These are phyloP conservation scores for Neocucurbitaria cava DNA, from an alignment of 2,329 filamentous ascomycete species.

Conservation along the genomic window DNA sequence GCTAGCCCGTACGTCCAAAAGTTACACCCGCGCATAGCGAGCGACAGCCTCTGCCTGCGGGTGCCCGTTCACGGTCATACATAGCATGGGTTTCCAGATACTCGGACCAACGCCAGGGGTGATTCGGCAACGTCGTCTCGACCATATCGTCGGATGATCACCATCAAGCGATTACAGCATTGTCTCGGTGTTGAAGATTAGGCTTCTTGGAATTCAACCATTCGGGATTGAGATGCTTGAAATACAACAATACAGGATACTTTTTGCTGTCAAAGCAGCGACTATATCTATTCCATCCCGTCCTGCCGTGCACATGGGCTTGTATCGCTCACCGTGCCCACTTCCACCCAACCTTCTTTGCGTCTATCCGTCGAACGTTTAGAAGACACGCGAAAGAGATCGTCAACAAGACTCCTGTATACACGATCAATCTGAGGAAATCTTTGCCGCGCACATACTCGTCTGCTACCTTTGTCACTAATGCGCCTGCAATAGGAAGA, in stretches of 20 bases:
- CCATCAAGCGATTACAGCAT: not conserved
- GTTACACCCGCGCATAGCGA: not conserved
- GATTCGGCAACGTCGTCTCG: not conserved
- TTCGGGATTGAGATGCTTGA: too few relatives aligned
- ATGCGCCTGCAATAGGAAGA: constrained; percentile 26
- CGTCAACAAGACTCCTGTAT: constrained; percentile 18
- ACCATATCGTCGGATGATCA: not conserved
- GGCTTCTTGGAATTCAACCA: too few relatives aligned
- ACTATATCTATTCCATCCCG: too few relatives aligned
- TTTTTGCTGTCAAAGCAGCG: not conserved
- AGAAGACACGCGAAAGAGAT: constrained; percentile 13
- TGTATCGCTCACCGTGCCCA: constrained; percentile 15
- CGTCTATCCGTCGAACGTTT: constrained; percentile 22
- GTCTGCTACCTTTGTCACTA: constrained; percentile 20
- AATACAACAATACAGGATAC: not conserved
- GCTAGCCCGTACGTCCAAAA: too few relatives aligned
- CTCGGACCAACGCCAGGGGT: not conserved
- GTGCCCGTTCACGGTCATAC: constrained; percentile 9
- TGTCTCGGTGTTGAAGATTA: too few relatives aligned
- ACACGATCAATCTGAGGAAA: constrained; percentile 22
- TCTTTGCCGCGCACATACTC: constrained; percentile 13
- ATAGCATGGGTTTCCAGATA: constrained; percentile 2
- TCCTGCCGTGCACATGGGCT: not conserved
- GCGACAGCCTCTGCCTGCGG: constrained; percentile 1
- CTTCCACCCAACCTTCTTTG: constrained; percentile 21